Evolutionary conservation across 768 basidiomycete genomes (phyloP), one percentile per base, ranked within the genome.

Genomic region (Lactifluus echinatus): DNA sequence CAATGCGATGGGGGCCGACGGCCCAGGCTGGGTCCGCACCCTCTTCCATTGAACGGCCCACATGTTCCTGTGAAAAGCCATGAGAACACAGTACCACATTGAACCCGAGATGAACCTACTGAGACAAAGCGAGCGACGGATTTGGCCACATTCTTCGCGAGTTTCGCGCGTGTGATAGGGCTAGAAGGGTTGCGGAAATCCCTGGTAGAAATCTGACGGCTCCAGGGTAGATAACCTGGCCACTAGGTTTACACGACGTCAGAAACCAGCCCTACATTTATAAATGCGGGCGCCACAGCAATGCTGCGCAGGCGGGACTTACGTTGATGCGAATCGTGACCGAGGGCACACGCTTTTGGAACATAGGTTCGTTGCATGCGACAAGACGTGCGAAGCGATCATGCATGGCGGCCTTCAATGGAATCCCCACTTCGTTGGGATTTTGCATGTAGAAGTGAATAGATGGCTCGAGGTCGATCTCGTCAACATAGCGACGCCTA

Each of bases 161-260:
- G 75, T 66, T 89, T 90, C 23, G 80, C 78, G 47, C 79, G 76
- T 1, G 87, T 89, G 64, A 89, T 87, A 4, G 83, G 87, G 4
- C 83, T 79, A 37, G 85, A 86, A 0, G 86, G 85, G 60, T 79
- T 87, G 39, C 79, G 77, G 67, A 87, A 89, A 68, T 90, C 86
- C 66, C 81, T 81, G 1, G 86, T 89, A 12, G 87, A 87, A 59
- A 90, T 89, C 66, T 89, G 88, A 54, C 85, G 78, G 55, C 82
- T 85, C 86, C 85, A 90, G 46, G 80, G 77, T 29, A 79, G 73
- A 62, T 89, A 89, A 1, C 88, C 86, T 5, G 86, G 87, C 88
- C 88, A 90, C 87, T 89, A 57, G 24, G 15, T 17, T 15, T 34
- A 36, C n/a, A 39, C 12, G 15, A 10, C 37, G 26, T 62, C 59